Evolutionary conservation across 306 rosid genomes (phyloP).

Genomic region (Cucumis melo): DNA sequence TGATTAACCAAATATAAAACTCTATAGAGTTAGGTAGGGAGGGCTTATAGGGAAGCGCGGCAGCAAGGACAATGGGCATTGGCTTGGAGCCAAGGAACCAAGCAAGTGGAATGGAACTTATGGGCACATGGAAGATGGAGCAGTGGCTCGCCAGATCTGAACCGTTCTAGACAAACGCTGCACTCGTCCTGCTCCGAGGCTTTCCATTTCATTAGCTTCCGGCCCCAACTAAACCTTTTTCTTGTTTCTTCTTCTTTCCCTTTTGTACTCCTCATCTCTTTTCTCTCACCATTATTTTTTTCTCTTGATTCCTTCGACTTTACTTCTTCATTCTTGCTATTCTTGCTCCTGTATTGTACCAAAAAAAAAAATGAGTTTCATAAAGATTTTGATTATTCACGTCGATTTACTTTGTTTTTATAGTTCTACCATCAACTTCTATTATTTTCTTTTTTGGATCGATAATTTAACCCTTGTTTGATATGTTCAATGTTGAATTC

Average conservation of each 20-base stretch:
- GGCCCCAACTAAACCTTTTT: slow-evolving; percentile 43
- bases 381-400: background rate
- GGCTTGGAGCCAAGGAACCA: slow-evolving; percentile 69
- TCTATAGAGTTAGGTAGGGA: background rate
- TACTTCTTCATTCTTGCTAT: background rate
- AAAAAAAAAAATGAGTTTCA: background rate
- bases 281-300: background rate
- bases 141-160: slow-evolving; percentile 33
- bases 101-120: slow-evolving; percentile 57
- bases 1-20: too few species aligned
- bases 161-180: slow-evolving; percentile 51
- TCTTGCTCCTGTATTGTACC: background rate
- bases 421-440: too few species aligned
- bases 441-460: too few species aligned
- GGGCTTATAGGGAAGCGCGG: slow-evolving; percentile 28
- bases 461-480: too few species aligned
- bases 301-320: background rate
- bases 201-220: slow-evolving; percentile 41
- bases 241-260: slow-evolving; percentile 31
- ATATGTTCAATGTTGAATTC: too few species aligned
- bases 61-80: slow-evolving; percentile 81
- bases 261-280: background rate
- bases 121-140: slow-evolving; percentile 65
- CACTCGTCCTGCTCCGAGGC: slow-evolving; percentile 55
- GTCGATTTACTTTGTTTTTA: too few species aligned